Base-by-base conservation (phyloP, 164 flowering plant species). In the Chloranthus sessilifolius region DNA sequence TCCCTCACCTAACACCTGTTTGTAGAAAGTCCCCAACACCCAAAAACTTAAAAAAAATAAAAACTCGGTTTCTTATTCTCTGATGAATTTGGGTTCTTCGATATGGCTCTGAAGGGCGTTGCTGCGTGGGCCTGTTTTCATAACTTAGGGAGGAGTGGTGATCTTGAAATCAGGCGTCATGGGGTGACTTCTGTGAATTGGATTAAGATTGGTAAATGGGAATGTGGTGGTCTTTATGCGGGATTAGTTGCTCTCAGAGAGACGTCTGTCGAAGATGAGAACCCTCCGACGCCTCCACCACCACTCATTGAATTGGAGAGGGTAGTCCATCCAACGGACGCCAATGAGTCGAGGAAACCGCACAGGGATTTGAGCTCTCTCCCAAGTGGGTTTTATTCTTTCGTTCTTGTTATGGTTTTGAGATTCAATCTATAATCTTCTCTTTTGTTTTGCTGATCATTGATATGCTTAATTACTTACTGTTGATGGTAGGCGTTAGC, bases 341-440 rank as follows among this genome's bases (percentile, higher is more conserved):
- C 39, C 19, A 31, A 54, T 47, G 59, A 26, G 4, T 41, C 65
- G 14, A 53, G 20, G 38, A 57, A 38, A 43, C 30, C 41, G 25
- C 56, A 55, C 1, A 67, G 58, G 58, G 75, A 67, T 64, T 60
- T 64, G 63, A 55, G 29, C 55, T 60, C 69, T 7, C 52, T 63
- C 5, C 75, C 72, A 17, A 67, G 75, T 71, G 59, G 53, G 75
- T 60, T 30, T 22, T 53, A 25, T 43, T 24, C 25, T 56, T 2
- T 12, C 17, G 19, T 15, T 42, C n/a, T 7, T 8, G n/a, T n/a
- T n/a, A n/a, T n/a, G n/a, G n/a, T n/a, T n/a, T n/a, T n/a, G n/a
- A n/a, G n/a, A n/a, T n/a, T n/a, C n/a, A n/a, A n/a, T n/a, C n/a
- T n/a, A n/a, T n/a, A n/a, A n/a, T n/a, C n/a, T n/a, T n/a, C n/a